Percentiles rank a stretch among this genome's conserved stretches.
These are phyloP conservation scores for Acmispon strigosus DNA, from an alignment of 306 rosid genomes.

Conservation along the genomic window DNA sequence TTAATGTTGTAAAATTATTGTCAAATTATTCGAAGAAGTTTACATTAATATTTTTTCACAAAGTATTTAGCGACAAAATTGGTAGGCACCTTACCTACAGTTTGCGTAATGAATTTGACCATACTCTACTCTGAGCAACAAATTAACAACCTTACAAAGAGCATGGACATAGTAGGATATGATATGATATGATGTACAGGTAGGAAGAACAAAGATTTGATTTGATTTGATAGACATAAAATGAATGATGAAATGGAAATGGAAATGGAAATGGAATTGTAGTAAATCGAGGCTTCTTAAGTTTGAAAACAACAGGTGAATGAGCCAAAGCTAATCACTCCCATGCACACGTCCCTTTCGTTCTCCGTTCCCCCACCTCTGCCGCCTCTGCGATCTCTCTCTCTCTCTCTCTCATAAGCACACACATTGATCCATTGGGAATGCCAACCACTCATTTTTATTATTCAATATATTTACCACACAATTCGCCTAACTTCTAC, in stretches of 20 bases:
- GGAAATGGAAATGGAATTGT: conserved; percentile 58
- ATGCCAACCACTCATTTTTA: conserved; percentile 44
- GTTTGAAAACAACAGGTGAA: conserved; percentile 77
- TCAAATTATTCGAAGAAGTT: too few relatives aligned
- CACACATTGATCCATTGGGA: conserved; percentile 30
- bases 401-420: conserved; percentile 11
- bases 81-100: too few relatives aligned
- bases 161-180: too few relatives aligned
- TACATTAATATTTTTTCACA: too few relatives aligned
- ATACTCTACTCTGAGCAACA: too few relatives aligned
- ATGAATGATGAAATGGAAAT: neutral
- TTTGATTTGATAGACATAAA: neutral
- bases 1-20: too few relatives aligned
- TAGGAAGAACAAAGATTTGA: conserved; percentile 21
- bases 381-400: conserved; percentile 33
- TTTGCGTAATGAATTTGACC: too few relatives aligned
- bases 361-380: conserved; percentile 55
- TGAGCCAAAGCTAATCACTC: conserved; percentile 75
- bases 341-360: conserved; percentile 98
- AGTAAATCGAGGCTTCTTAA: conserved; percentile 60
- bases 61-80: too few relatives aligned
- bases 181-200: too few relatives aligned
- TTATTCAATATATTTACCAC: too few relatives aligned
- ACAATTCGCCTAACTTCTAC: too few relatives aligned
- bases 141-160: too few relatives aligned